Conservation (phyloP, 345 rosid species). For the Excoecaria cochinchinensis region DNA sequence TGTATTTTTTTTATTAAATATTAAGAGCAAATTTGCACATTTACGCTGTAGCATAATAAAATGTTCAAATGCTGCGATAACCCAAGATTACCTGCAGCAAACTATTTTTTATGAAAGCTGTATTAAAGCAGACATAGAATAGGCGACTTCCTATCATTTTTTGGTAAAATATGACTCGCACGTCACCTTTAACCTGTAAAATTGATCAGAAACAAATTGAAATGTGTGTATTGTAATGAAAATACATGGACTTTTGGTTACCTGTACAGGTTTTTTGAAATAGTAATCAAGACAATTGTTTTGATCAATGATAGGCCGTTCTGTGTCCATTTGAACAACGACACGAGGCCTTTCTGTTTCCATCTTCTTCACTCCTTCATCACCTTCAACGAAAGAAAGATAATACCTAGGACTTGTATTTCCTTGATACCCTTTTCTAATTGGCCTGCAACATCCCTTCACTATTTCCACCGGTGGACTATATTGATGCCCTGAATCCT, state of each 20-base stretch:
- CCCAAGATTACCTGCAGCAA: conserved; percentile 63
- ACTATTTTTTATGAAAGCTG: conserved; percentile 76
- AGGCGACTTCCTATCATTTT: conserved; percentile 89
- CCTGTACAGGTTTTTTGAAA: conserved; percentile 69
- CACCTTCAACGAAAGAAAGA: conserved; percentile 48
- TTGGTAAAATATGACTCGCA: conserved; percentile 76
- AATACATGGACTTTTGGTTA: conserved; percentile 22
- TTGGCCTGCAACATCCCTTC: conserved; percentile 64
- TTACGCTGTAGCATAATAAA: too few species aligned
- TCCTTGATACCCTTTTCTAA: conserved; percentile 58
- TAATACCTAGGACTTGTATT: conserved; percentile 60
- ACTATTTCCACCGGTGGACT: conserved; percentile 65
- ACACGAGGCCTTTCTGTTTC: conserved; percentile 48
- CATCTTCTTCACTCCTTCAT: conserved; percentile 32
- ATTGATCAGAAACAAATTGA: background rate
- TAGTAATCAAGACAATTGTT: conserved; percentile 77
- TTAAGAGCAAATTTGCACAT: too few species aligned
- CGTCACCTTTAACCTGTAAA: conserved; percentile 68
- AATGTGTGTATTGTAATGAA: too few species aligned
- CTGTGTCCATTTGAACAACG: conserved; percentile 93
- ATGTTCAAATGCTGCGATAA: too few species aligned
- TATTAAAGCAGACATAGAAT: conserved; percentile 86
- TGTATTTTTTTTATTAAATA: too few species aligned
- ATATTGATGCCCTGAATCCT: conserved; percentile 67
- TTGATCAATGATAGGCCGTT: conserved; percentile 72